phyloP scores from a whole-genome alignment of 345 rosid genomes.

The Ailanthus altissimus region DNA sequence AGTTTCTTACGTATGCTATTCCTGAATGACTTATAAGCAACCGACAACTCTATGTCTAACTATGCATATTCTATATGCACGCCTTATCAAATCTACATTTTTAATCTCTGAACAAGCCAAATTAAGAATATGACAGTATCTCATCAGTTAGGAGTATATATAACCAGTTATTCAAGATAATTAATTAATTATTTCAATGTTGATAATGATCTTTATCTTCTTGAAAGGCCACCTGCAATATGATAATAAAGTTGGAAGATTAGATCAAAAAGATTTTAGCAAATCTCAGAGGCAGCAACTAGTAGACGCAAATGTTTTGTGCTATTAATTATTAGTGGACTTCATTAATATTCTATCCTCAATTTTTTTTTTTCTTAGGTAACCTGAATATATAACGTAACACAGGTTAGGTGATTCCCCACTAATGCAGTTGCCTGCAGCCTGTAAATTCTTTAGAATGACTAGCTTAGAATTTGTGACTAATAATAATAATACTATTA shows the following conservation, averaged over 20 bases:
- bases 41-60: neutral
- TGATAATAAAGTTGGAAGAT: slow-evolving; percentile 21
- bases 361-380: neutral
- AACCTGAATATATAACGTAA: slow-evolving; percentile 9
- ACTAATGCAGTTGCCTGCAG: slow-evolving; percentile 30
- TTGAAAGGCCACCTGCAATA: slow-evolving; percentile 23
- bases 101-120: neutral
- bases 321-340: slow-evolving; percentile 17
- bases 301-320: slow-evolving; percentile 35
- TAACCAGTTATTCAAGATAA: neutral
- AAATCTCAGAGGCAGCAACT: slow-evolving; percentile 45
- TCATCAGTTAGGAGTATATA: neutral
- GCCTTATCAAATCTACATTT: slow-evolving; percentile 1
- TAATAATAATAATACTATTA: too few relatives aligned
- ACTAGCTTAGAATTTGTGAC: slow-evolving; percentile 8
- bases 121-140: slow-evolving; percentile 15
- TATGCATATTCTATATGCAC: neutral
- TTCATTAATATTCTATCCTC: slow-evolving; percentile 27
- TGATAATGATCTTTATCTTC: slow-evolving; percentile 13
- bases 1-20: neutral
- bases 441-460: slow-evolving; percentile 12
- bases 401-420: slow-evolving; percentile 45
- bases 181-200: neutral
- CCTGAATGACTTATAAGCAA: slow-evolving; percentile 15
- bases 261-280: slow-evolving; percentile 38